These are phyloP conservation scores for Smallanthus sonchifolius DNA, from an alignment of 129 eudicot genomes.

Conservation along the genomic window DNA sequence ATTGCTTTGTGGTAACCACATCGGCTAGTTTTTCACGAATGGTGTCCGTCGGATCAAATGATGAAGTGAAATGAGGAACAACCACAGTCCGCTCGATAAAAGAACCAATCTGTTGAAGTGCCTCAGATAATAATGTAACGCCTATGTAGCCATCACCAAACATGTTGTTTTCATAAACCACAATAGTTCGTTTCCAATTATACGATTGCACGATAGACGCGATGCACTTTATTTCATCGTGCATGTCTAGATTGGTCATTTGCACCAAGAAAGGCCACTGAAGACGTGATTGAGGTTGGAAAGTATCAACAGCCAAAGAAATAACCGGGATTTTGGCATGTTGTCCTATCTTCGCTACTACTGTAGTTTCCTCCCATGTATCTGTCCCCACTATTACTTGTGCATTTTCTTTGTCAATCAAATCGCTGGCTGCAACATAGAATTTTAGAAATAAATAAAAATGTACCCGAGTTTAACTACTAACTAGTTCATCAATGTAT, in stretches of 20 bases:
- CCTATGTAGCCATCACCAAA: slow-evolving; percentile 43
- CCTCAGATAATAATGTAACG: slow-evolving; percentile 37
- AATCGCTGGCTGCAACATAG: slow-evolving; percentile 34
- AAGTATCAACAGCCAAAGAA: slow-evolving; percentile 24
- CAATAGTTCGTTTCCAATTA: slow-evolving; percentile 44
- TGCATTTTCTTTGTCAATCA: slow-evolving; percentile 37
- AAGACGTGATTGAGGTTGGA: slow-evolving; percentile 15
- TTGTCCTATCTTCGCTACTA: slow-evolving; percentile 42
- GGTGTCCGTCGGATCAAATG: slow-evolving; percentile 32
- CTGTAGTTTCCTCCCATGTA: slow-evolving; percentile 44
- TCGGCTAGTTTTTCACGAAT: slow-evolving; percentile 26
- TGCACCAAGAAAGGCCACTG: slow-evolving; percentile 59
- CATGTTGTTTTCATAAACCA: slow-evolving; percentile 40
- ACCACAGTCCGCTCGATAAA: slow-evolving; percentile 32
- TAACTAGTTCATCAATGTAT: too few species aligned
- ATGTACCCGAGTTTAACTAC: too few species aligned
- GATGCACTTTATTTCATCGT: slow-evolving; percentile 33
- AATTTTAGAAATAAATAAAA: background rate
- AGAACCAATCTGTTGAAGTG: slow-evolving; percentile 28
- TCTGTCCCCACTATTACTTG: slow-evolving; percentile 39
- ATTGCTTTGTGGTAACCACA: slow-evolving; percentile 21
- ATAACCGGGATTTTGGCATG: slow-evolving; percentile 35
- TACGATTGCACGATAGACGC: slow-evolving; percentile 30
- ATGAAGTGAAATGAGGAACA: slow-evolving; percentile 41
- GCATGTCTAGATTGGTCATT: slow-evolving; percentile 30